These are phyloP conservation scores for Linderniella brevidens DNA, from an alignment of 257 asterid genomes.

Conservation along the genomic window DNA sequence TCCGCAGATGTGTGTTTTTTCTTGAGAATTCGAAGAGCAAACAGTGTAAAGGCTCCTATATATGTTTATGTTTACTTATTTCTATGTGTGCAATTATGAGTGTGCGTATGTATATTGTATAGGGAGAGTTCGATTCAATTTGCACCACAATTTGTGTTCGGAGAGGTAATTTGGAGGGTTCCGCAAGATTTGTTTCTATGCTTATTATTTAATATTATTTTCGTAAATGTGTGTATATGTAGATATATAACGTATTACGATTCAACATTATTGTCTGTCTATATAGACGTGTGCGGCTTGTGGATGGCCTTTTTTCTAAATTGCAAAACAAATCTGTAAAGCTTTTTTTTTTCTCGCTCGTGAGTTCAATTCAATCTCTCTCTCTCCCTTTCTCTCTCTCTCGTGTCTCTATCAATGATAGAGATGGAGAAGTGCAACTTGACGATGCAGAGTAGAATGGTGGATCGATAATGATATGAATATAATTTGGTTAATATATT, in stretches of 20 bases:
- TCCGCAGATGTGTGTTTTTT: neutral
- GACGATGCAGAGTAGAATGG: neutral
- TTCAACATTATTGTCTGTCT: too few species aligned
- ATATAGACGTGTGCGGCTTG: constrained; percentile 14
- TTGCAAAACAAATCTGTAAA: constrained; percentile 21
- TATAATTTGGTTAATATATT: too few species aligned
- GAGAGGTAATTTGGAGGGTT: constrained; percentile 6
- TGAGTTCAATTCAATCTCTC: constrained; percentile 24
- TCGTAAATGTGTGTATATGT: too few species aligned
- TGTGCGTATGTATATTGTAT: neutral
- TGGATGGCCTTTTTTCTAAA: constrained; percentile 56
- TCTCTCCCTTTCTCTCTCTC: neutral
- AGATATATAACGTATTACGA: neutral
- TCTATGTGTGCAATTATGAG: neutral
- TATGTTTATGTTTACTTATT: neutral
- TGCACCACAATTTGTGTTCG: constrained; percentile 42
- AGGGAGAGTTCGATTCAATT: constrained; percentile 25
- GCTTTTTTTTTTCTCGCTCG: constrained; percentile 23
- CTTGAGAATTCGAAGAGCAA: constrained; percentile 4
- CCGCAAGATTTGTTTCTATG: constrained; percentile 28
- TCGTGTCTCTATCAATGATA: neutral
- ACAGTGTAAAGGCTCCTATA: neutral
- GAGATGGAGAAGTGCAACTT: constrained; percentile 7
- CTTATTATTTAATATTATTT: constrained; percentile 21
- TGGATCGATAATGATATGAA: neutral